Conservation (phyloP, 169 alveolate genomes). For the Plasmodium knowlesi region DNA sequence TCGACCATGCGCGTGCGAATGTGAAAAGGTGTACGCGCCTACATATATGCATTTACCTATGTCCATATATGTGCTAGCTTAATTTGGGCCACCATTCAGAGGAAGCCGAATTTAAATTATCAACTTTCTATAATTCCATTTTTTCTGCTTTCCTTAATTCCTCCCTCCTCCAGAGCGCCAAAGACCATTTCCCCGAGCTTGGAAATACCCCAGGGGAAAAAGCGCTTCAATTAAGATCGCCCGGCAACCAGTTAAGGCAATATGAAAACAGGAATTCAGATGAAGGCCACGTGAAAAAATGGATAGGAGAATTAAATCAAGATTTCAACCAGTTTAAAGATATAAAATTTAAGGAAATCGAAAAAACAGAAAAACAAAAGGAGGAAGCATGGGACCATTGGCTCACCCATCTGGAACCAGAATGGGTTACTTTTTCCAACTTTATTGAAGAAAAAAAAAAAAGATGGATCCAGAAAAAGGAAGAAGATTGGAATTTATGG, state of each 20-base stretch:
- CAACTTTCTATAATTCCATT: background rate
- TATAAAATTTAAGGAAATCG: background rate
- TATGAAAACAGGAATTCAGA: background rate
- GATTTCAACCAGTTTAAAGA: background rate
- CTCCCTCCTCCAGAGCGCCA: background rate
- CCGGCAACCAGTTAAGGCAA: background rate
- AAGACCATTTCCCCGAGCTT: background rate
- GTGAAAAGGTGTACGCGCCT: background rate
- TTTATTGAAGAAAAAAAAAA: background rate
- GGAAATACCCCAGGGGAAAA: background rate
- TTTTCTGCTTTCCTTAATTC: background rate
- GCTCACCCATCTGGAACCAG: background rate
- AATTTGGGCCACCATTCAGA: background rate
- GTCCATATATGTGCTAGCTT: background rate
- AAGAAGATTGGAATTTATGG: background rate
- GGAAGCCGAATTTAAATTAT: background rate
- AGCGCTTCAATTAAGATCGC: background rate
- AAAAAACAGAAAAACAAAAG: background rate
- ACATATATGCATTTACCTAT: background rate
- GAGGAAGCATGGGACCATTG: conserved; percentile 1
- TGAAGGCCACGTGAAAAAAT: background rate
- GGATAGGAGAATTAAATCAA: background rate
- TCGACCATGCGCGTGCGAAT: background rate
- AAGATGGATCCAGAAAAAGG: background rate
- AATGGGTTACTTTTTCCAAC: background rate